phyloP scores from a whole-genome alignment of 2,329 filamentous ascomycete species.

The Apiospora sp. region DNA sequence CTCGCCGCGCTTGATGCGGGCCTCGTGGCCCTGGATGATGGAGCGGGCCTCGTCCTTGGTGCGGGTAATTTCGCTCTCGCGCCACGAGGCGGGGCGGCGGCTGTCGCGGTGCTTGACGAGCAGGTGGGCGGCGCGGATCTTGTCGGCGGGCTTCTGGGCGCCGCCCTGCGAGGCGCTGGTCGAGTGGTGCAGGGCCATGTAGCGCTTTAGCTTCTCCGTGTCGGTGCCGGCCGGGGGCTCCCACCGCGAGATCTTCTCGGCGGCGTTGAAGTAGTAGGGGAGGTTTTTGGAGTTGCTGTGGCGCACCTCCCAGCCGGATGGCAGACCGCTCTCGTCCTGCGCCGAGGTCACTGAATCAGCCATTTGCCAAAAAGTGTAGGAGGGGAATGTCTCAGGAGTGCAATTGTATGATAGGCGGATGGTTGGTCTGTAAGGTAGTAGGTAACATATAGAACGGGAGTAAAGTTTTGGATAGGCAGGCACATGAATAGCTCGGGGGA shows the following conservation, averaged over 20 bases:
- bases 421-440: not conserved
- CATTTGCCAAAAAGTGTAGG: conserved; percentile 6
- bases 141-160: conserved; percentile 65
- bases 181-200: conserved; percentile 91
- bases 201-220: conserved; percentile 89
- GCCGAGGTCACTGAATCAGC: conserved; percentile 11
- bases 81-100: conserved; percentile 90
- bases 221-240: conserved; percentile 90
- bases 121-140: conserved; percentile 92
- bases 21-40: conserved; percentile 79
- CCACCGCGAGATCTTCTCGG: conserved; percentile 90
- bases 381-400: not conserved
- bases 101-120: conserved; percentile 93
- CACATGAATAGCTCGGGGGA: conserved; percentile 5
- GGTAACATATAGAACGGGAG: not conserved
- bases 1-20: conserved; percentile 75
- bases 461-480: not conserved
- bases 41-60: conserved; percentile 84
- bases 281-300: conserved; percentile 98
- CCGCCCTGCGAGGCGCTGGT: conserved; percentile 56
- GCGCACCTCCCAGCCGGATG: conserved; percentile 91
- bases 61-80: conserved; percentile 87
- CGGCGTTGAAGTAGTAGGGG: conserved; percentile 96
- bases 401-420: too few relatives aligned
- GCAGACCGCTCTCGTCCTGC: conserved; percentile 80